Evolutionary conservation across 2,329 filamentous ascomycete species (phyloP).

Genomic region (Westerdykella ornata): DNA sequence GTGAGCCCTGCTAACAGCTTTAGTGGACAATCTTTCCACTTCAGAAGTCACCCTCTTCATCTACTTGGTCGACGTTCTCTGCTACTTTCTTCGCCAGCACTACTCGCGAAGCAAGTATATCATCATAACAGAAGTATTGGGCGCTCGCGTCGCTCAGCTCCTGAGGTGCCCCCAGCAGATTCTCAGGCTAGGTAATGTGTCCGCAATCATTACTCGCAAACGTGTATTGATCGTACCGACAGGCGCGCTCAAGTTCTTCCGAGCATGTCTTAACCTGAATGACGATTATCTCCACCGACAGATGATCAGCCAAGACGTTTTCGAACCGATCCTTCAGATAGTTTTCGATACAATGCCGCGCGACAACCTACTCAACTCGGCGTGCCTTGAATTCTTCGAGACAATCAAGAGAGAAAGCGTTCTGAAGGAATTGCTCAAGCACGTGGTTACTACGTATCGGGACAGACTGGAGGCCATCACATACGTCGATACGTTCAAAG

Average conservation of each 20-base stretch:
- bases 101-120: conserved; percentile 81
- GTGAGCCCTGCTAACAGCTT: conserved; percentile 15
- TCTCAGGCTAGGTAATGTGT: conserved; percentile 69
- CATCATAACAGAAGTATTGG: conserved; percentile 71
- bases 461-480: conserved; percentile 68
- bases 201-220: neutral
- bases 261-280: conserved; percentile 73
- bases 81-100: conserved; percentile 89
- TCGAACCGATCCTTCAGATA: conserved; percentile 79
- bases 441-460: conserved; percentile 77
- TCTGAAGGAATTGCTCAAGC: conserved; percentile 67
- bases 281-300: conserved; percentile 89
- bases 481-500: conserved; percentile 78
- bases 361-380: conserved; percentile 89
- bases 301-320: conserved; percentile 70
- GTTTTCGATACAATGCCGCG: conserved; percentile 79
- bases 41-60: conserved; percentile 85
- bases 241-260: conserved; percentile 92
- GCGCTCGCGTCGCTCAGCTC: conserved; percentile 73
- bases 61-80: conserved; percentile 86
- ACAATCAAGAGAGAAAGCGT: conserved; percentile 57
- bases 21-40: conserved; percentile 65
- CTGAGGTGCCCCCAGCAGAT: conserved; percentile 83
- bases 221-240: neutral
- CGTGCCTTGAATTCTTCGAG: conserved; percentile 89